These are phyloP conservation scores for Sideroxylon spinosum DNA, from an alignment of 179 eudicot genomes.

Conservation along the genomic window DNA sequence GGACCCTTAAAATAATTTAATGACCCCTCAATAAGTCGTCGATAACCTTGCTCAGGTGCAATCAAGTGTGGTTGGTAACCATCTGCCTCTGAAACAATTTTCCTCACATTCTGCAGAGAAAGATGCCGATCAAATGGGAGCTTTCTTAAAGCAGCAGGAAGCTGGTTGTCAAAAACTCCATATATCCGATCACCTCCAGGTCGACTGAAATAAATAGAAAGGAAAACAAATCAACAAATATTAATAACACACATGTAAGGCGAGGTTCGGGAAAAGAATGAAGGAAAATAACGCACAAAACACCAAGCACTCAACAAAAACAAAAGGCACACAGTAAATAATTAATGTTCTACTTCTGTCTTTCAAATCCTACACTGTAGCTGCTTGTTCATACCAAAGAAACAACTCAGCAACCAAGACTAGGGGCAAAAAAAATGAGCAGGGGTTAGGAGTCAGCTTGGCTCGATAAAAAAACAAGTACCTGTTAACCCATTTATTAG, in stretches of 20 bases:
- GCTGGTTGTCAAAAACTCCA: constrained; percentile 92
- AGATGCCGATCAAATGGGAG: constrained; percentile 90
- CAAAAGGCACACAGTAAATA: neutral
- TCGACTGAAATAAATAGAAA: constrained; percentile 44
- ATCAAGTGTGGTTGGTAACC: constrained; percentile 95
- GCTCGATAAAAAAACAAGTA: neutral
- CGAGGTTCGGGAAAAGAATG: neutral
- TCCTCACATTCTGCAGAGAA: constrained; percentile 68
- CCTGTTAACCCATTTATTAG: neutral
- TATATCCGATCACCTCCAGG: constrained; percentile 88
- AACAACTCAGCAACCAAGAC: constrained; percentile 2
- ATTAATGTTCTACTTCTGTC: neutral
- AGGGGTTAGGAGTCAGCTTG: neutral
- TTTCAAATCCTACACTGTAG: neutral
- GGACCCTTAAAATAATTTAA: constrained; percentile 71
- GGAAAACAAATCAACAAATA: neutral
- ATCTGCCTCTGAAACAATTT: constrained; percentile 78
- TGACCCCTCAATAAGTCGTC: constrained; percentile 85
- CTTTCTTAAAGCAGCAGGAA: constrained; percentile 87
- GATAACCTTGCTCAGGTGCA: constrained; percentile 94
- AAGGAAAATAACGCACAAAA: neutral
- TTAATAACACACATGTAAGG: neutral
- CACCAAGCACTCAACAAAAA: neutral
- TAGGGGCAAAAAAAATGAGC: constrained; percentile 8
- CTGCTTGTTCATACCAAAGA: neutral